Base-by-base conservation (phyloP, 2,329 filamentous ascomycete genomes). In the Aspergillus floridensis region DNA sequence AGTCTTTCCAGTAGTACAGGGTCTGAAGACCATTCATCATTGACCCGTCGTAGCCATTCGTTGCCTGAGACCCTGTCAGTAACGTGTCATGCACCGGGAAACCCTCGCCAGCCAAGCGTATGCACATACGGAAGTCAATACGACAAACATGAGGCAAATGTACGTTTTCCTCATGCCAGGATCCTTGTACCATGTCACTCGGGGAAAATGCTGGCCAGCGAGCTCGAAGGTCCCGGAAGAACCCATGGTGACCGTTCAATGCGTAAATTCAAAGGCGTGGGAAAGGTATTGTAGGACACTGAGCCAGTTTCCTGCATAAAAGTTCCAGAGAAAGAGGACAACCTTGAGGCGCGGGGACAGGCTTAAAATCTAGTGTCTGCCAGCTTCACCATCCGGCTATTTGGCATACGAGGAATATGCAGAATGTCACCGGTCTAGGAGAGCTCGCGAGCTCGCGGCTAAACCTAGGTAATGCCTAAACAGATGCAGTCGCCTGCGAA, bases 21-120 rank as follows among this genome's bases (percentile, higher is more conserved):
- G 78, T 72, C 56, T 81, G 78, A 0, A 81, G 70, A 11, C 78
- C 79, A 60, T 81, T 81, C 76, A 79, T 78, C 59, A 81, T 72
- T 1, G 76, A 77, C 21, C 77, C 79, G 74, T 81, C 79, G 47
- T 79, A 82, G 3, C 80, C 80, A 6, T 44, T 44, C 6, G 38
- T 44, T 19, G 38, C 38, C 38, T 44, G 16, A 16, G 14, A 19
- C 38, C 16, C 38, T 16, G 38, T 44, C 16, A 44, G 38, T 44
- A 6, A 44, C n/a, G 14, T 44, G 38, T 44, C 38, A 6, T 44
- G 14, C 38, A 8, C 4, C 32, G 14, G 32, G 14, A 16, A 12
- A 16, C 5, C 38, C 16, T n/a, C 38, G n/a, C 16, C 16, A 19
- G 38, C 38, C 38, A 12, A 19, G 38, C 19, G 4, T 12, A 44